Conservation (phyloP, 257 asterid species). For the Phtheirospermum japonicum region DNA sequence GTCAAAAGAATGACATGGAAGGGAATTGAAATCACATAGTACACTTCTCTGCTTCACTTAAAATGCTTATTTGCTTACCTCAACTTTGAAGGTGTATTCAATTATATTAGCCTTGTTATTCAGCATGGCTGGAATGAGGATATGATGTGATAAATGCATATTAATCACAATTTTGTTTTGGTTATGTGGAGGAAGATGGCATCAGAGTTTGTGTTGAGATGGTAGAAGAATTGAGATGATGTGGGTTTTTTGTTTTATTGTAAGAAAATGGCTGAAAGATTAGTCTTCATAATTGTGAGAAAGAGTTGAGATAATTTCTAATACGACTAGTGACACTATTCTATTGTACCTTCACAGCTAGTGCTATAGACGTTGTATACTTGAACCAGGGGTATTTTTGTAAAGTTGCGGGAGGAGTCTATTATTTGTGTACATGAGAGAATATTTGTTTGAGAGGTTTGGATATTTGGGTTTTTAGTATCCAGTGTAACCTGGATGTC, state of each 20-base stretch:
- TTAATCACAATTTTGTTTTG: background rate
- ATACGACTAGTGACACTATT: background rate
- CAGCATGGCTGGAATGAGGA: background rate
- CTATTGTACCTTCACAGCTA: background rate
- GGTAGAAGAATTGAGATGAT: background rate
- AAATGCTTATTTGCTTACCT: background rate
- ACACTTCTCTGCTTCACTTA: background rate
- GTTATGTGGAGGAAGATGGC: background rate
- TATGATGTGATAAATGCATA: background rate
- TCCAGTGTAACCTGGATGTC: no score
- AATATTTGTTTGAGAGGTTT: background rate
- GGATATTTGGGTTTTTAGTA: no score
- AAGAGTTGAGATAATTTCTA: background rate
- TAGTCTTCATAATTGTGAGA: background rate
- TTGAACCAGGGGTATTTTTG: background rate
- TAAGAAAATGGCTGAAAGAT: background rate
- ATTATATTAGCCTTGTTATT: background rate
- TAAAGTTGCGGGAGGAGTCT: background rate
- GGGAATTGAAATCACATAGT: background rate
- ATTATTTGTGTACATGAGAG: background rate
- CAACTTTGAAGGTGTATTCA: background rate
- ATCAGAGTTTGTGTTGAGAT: background rate
- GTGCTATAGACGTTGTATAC: background rate
- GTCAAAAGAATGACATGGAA: background rate
- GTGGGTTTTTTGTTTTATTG: background rate